phyloP scores from a whole-genome alignment of 2,329 filamentous ascomycete genomes.

The Fonsecaea nubica region DNA sequence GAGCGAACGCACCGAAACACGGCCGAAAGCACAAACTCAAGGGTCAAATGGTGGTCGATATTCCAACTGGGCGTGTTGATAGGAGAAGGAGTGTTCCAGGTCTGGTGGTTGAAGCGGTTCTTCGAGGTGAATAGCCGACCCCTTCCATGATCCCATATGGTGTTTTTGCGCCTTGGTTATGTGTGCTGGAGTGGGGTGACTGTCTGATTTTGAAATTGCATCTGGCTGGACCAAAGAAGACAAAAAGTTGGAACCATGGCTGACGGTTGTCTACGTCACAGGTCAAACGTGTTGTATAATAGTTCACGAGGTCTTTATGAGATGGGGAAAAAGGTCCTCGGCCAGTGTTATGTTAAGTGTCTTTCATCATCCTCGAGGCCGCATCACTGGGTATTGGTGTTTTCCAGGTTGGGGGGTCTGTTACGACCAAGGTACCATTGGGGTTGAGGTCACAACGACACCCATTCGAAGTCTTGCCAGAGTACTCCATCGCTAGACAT shows the following conservation, averaged over 20 bases:
- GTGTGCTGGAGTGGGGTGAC: neutral
- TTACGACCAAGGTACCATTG: neutral
- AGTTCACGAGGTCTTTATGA: conserved; percentile 14
- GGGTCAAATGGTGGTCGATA: conserved; percentile 99
- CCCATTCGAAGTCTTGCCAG: neutral
- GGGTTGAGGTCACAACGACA: neutral
- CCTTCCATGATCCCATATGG: conserved; percentile 28
- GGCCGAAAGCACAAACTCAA: conserved; percentile 94
- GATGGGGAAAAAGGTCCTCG: neutral
- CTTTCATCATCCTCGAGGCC: neutral
- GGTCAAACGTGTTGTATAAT: conserved; percentile 58
- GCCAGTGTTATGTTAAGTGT: neutral
- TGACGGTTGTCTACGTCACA: conserved; percentile 39
- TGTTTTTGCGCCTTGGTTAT: neutral
- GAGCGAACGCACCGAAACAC: conserved; percentile 98
- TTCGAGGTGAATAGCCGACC: conserved; percentile 71
- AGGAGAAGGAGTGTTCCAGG: conserved; percentile 94
- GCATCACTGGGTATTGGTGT: neutral
- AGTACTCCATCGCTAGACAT: neutral
- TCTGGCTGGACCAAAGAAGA: conserved; percentile 10
- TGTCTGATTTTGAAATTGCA: neutral
- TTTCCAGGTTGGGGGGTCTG: neutral
- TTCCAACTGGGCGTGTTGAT: conserved; percentile 90
- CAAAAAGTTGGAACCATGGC: conserved; percentile 22
- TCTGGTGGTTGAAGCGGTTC: conserved; percentile 99